Conservation (phyloP, 2,329 filamentous ascomycete species). For the Exophiala aquamarina region DNA sequence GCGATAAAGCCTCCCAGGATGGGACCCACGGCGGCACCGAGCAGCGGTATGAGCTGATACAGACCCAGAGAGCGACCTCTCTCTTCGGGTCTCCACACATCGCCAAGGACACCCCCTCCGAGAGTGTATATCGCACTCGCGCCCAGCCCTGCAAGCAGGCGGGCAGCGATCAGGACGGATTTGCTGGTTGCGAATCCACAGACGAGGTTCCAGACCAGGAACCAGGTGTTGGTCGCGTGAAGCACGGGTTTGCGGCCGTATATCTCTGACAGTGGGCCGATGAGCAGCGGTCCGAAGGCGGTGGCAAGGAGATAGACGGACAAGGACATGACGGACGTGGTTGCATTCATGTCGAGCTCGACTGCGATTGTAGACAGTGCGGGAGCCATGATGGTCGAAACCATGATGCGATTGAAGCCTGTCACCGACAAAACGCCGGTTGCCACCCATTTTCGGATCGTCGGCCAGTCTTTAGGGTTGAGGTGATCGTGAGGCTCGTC, state of each 20-base stretch:
- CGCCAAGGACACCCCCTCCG: constrained; percentile 43
- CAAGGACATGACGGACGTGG: constrained; percentile 42
- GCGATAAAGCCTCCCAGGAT: constrained; percentile 62
- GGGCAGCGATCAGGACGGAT: constrained; percentile 48
- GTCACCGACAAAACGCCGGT: constrained; percentile 51
- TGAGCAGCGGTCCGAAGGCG: constrained; percentile 44
- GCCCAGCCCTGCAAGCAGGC: constrained; percentile 53
- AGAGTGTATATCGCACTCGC: constrained; percentile 49
- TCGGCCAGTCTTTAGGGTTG: constrained; percentile 47
- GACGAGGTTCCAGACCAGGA: constrained; percentile 53
- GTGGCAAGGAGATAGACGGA: constrained; percentile 46
- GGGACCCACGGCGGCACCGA: constrained; percentile 53
- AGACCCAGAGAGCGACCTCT: constrained; percentile 58
- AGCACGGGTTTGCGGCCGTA: constrained; percentile 50
- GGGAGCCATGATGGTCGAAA: constrained; percentile 53
- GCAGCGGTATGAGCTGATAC: constrained; percentile 57
- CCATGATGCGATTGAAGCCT: constrained; percentile 58
- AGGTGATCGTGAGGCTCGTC: constrained; percentile 42
- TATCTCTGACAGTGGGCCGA: constrained; percentile 49
- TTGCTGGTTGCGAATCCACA: constrained; percentile 52
- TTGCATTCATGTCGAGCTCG: constrained; percentile 44
- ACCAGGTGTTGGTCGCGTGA: constrained; percentile 50
- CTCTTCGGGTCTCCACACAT: constrained; percentile 57
- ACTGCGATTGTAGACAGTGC: constrained; percentile 46
- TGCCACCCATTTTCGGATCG: constrained; percentile 51